Conservation (phyloP, 2,329 filamentous ascomycete genomes). For the Aspergillus persii region DNA sequence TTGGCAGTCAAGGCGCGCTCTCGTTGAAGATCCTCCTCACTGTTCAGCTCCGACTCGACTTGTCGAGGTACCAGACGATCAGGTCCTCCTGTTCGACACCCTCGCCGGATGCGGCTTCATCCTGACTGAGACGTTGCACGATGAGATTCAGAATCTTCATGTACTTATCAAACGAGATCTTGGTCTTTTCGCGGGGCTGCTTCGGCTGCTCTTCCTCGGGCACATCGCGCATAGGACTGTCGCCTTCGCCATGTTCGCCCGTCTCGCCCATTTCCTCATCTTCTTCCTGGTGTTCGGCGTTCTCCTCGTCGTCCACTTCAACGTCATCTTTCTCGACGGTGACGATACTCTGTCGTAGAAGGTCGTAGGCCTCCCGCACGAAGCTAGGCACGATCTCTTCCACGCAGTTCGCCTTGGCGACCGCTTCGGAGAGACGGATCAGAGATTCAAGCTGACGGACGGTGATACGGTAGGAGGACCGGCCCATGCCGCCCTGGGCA, state of each 20-base stretch:
- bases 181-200: constrained; percentile 63
- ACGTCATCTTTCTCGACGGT: constrained; percentile 97
- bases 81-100: constrained; percentile 82
- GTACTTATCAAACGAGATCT: constrained; percentile 95
- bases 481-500: constrained; percentile 86
- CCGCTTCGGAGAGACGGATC: constrained; percentile 95
- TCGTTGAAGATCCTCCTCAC: constrained; percentile 74
- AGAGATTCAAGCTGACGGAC: constrained; percentile 93
- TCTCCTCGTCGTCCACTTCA: constrained; percentile 80
- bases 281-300: constrained; percentile 45
- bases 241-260: constrained; percentile 48
- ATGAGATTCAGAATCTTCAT: constrained; percentile 84
- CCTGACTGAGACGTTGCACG: constrained; percentile 77
- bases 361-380: constrained; percentile 86
- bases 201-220: constrained; percentile 44
- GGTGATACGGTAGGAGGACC: constrained; percentile 96
- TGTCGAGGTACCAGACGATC: constrained; percentile 89
- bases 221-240: constrained; percentile 55
- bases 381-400: constrained; percentile 82
- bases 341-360: constrained; percentile 92
- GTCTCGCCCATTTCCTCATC: constrained; percentile 51
- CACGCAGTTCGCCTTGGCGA: constrained; percentile 95
- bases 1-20: constrained; percentile 74
- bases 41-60: constrained; percentile 77
- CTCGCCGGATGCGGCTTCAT: constrained; percentile 72